Percentiles rank a stretch among this genome's conserved stretches.
Evolutionary conservation across 768 basidiomycete species (phyloP).

Genomic region (Mycena alexandri): DNA sequence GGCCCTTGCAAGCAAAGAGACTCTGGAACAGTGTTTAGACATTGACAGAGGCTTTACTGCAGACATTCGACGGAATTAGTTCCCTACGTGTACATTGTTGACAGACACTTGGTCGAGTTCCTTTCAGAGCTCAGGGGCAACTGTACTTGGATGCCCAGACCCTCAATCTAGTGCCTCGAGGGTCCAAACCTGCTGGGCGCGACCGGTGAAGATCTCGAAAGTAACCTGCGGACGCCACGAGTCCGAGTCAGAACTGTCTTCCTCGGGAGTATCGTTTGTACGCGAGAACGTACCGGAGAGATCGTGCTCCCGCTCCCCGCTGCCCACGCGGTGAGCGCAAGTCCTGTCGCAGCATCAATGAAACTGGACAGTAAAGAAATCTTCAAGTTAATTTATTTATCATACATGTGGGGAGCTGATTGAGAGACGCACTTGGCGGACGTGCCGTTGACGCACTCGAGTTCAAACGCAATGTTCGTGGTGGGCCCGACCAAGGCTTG

Average conservation of each 20-base stretch:
- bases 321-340: conserved; percentile 21
- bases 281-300: conserved; percentile 14
- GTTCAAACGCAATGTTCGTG: conserved; percentile 1
- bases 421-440: neutral
- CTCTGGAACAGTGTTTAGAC: too few relatives aligned
- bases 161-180: conserved; percentile 15
- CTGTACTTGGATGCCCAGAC: too few relatives aligned
- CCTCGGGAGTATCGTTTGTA: neutral
- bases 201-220: conserved; percentile 21
- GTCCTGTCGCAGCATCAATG: conserved; percentile 10
- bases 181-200: conserved; percentile 21
- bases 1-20: too few relatives aligned
- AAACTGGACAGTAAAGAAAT: conserved; percentile 3
- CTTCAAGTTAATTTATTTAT: neutral
- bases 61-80: too few relatives aligned
- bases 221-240: conserved; percentile 18
- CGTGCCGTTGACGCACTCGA: conserved; percentile 19
- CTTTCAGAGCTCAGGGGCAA: too few relatives aligned
- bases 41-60: too few relatives aligned
- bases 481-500: conserved; percentile 5
- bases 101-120: too few relatives aligned
- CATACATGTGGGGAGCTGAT: neutral
- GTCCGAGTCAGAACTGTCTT: conserved; percentile 12
- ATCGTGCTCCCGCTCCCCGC: conserved; percentile 20
- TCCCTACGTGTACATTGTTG: too few relatives aligned